Percentiles rank a stretch among this genome's conserved stretches.
These are phyloP conservation scores for Oropetium thomaeum DNA, from an alignment of 176 grass and related monocot genomes.

Conservation along the genomic window DNA sequence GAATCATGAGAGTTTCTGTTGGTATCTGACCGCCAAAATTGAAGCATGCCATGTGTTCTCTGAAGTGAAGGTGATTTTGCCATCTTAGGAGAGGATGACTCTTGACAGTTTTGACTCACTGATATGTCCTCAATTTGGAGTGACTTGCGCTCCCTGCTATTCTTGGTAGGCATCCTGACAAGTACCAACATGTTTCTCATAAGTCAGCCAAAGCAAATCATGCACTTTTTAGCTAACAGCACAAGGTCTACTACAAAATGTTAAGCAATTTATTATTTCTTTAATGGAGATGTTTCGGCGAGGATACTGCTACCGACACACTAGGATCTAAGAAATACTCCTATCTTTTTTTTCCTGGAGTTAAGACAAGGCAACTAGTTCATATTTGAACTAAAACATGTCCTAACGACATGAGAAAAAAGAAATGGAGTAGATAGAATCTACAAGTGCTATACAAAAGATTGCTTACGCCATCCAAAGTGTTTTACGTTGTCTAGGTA, in stretches of 20 bases:
- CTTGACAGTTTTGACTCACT: slow-evolving; percentile 51
- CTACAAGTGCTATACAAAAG: not conserved
- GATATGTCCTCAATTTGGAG: slow-evolving; percentile 72
- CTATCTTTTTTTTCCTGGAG: no score
- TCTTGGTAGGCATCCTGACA: slow-evolving; percentile 86
- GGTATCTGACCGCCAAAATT: slow-evolving; percentile 62
- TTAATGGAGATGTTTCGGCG: not conserved
- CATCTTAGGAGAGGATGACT: slow-evolving; percentile 90
- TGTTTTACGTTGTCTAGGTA: not conserved
- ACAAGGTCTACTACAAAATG: not conserved
- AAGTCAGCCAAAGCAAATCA: slow-evolving; percentile 9
- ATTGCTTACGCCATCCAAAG: not conserved
- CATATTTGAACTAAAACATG: no score
- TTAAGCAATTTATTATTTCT: slow-evolving; percentile 15
- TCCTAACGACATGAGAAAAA: no score
- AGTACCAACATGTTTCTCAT: slow-evolving; percentile 28
- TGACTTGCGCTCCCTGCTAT: slow-evolving; percentile 51
- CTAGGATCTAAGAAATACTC: not conserved
- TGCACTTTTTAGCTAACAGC: not conserved
- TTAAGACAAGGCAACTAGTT: no score
- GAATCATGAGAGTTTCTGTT: slow-evolving; percentile 83
- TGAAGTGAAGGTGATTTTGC: slow-evolving; percentile 96
- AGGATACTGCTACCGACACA: slow-evolving; percentile 3
- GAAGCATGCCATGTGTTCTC: slow-evolving; percentile 67
- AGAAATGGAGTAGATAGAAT: no score